Percentiles rank a stretch among this genome's conserved stretches.
Evolutionary conservation across 805 yeast genomes (phyloP).

Genomic region (Wickerhamomyces silvicola): DNA sequence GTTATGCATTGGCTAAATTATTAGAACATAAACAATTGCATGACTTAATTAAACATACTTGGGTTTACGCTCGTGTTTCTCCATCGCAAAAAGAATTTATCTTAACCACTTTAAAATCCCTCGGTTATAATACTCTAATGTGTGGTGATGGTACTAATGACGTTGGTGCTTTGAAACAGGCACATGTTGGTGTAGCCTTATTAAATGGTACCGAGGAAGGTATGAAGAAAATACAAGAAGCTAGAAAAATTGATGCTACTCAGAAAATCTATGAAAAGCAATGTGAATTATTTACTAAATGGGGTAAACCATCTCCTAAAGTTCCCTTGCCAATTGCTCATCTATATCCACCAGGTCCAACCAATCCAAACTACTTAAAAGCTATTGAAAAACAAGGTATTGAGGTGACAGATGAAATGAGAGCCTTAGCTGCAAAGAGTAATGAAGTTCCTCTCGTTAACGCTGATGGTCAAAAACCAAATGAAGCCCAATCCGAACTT

Average conservation of each 20-base stretch:
- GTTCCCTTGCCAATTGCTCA: slow-evolving; percentile 89
- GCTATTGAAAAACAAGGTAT: slow-evolving; percentile 85
- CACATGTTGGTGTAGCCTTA: slow-evolving; percentile 96
- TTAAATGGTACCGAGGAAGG: slow-evolving; percentile 95
- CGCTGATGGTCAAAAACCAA: slow-evolving; percentile 22
- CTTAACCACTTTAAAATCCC: slow-evolving; percentile 70
- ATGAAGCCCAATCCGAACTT: slow-evolving; percentile 34
- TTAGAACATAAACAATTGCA: slow-evolving; percentile 62
- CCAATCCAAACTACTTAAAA: slow-evolving; percentile 79
- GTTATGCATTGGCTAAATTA: slow-evolving; percentile 73
- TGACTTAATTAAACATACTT: slow-evolving; percentile 76
- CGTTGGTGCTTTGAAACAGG: slow-evolving; percentile 98
- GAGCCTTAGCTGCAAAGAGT: slow-evolving; percentile 50
- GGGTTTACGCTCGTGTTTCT: slow-evolving; percentile 97
- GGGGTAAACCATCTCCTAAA: slow-evolving; percentile 81
- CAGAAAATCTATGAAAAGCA: slow-evolving; percentile 78
- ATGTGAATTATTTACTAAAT: slow-evolving; percentile 65
- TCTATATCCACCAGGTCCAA: slow-evolving; percentile 91
- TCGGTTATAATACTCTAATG: slow-evolving; percentile 93
- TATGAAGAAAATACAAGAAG: slow-evolving; percentile 81
- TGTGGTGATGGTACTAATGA: slow-evolving; percentile 99
- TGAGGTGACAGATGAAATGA: slow-evolving; percentile 67
- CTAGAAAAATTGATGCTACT: slow-evolving; percentile 58
- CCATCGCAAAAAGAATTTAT: slow-evolving; percentile 94
- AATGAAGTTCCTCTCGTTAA: slow-evolving; percentile 31